Conservation (phyloP, 208 protist species). For the Angomonas ambiguus region DNA sequence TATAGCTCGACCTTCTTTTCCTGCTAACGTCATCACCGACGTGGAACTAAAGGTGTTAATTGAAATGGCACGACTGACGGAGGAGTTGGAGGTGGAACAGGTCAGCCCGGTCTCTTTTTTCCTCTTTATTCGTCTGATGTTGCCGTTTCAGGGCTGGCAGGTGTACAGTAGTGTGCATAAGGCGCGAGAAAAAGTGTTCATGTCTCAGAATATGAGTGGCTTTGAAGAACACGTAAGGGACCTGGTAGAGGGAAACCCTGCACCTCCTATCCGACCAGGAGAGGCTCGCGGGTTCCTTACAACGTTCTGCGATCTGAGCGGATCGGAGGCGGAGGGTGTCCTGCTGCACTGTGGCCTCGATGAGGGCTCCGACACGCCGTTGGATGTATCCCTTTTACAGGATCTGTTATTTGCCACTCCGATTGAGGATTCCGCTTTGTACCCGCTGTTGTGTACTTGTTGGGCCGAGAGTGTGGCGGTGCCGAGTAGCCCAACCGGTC, state of each 20-base stretch:
- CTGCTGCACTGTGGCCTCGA: constrained; percentile 11
- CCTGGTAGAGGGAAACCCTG: constrained; percentile 15
- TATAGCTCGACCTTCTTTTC: constrained; percentile 41
- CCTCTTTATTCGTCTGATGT: constrained; percentile 20
- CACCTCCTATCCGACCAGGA: constrained; percentile 17
- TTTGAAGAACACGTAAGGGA: constrained; percentile 41
- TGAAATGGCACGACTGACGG: constrained; percentile 24
- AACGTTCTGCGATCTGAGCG: constrained; percentile 22
- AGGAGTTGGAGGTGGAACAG: constrained; percentile 24
- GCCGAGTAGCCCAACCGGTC: neutral
- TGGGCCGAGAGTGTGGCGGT: constrained; percentile 56
- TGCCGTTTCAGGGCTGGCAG: constrained; percentile 26
- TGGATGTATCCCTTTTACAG: constrained; percentile 43
- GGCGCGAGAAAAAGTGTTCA: constrained; percentile 17
- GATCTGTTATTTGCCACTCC: constrained; percentile 43
- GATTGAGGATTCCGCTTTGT: constrained; percentile 49
- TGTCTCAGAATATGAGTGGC: constrained; percentile 21
- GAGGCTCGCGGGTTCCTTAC: constrained; percentile 33
- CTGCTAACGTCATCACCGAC: constrained; percentile 26
- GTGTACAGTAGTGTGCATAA: constrained; percentile 8
- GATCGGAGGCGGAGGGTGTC: constrained; percentile 48
- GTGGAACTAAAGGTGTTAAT: constrained; percentile 53
- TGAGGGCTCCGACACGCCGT: neutral
- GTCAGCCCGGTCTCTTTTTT: constrained; percentile 18
- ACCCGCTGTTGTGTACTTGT: constrained; percentile 52